Base-by-base conservation (phyloP, 768 basidiomycete genomes). In the Hydnomerulius pinastri region DNA sequence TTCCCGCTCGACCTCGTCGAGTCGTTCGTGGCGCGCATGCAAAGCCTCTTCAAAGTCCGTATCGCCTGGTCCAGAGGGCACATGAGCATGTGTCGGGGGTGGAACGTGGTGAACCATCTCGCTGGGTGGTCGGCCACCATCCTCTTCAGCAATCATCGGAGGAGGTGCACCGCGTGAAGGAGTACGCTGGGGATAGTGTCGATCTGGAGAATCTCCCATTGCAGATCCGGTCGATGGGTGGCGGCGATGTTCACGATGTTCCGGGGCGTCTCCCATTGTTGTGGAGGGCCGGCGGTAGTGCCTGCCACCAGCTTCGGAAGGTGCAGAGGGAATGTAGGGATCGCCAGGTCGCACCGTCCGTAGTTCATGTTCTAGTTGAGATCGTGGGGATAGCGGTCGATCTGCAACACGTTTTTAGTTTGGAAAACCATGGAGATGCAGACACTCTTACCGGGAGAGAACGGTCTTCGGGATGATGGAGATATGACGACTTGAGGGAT, bases 1-100 rank as follows among this genome's bases (percentile, higher is more conserved):
- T 18, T 75, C 74, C 17, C 71, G 66, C 43, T 83, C 80, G 17
- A 80, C 73, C 0, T 81, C 83, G 9, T 77, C 76, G 21, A 90
- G 72, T 17, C 80, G 80, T 48, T 82, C 76, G 1, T 80, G 67
- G 9, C 78, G 78, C 27, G 60, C 71, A 12, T 67, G 67, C 43
- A 78, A 60, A 39, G 78, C 77, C 28, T 82, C 76, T 45, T 80
- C 79, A 21, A 68, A 65, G 3, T 44, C 63, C 7, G 67, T 17
- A 32, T 67, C 69, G 6, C 57, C 66, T 8, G 66, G 69, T 8
- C 58, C 67, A 4, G 65, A 55, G 12, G 48, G 39, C 9, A 35
- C 18, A 18, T 51, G 53, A 30, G 40, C 46, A 7, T 53, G 51
- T 20, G 18, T 29, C n/a, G 69, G 61, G n/a, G 54, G 52, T 1